Percentiles rank a stretch among this genome's conserved stretches.
Evolutionary conservation across 2,329 filamentous ascomycete genomes (phyloP).

Genomic region (Diplodia corticola): DNA sequence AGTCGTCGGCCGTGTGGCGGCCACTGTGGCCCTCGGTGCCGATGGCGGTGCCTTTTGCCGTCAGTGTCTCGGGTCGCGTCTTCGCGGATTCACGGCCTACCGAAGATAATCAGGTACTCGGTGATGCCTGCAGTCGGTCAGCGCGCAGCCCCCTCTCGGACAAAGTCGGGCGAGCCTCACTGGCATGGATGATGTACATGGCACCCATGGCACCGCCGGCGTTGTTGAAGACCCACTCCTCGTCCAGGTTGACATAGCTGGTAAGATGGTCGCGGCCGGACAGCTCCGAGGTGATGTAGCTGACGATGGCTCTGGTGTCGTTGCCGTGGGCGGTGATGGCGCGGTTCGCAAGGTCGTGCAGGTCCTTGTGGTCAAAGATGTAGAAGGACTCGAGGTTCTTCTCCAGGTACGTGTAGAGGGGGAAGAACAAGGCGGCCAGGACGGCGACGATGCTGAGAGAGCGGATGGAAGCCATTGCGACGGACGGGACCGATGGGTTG

Average conservation of each 20-base stretch:
- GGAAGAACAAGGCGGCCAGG: slow-evolving; percentile 11
- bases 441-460: slow-evolving; percentile 14
- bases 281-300: slow-evolving; percentile 70
- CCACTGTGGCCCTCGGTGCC: slow-evolving; percentile 88
- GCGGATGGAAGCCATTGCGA: slow-evolving; percentile 12
- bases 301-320: slow-evolving; percentile 68
- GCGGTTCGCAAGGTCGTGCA: slow-evolving; percentile 67
- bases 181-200: slow-evolving; percentile 88
- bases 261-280: slow-evolving; percentile 31
- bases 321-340: slow-evolving; percentile 71
- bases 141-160: no score
- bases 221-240: slow-evolving; percentile 92
- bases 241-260: slow-evolving; percentile 63
- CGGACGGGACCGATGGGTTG: not conserved
- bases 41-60: slow-evolving; percentile 61
- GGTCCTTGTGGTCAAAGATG: slow-evolving; percentile 69
- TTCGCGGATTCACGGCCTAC: not conserved
- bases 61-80: not conserved
- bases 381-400: slow-evolving; percentile 55
- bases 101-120: slow-evolving; percentile 89
- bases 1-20: slow-evolving; percentile 89
- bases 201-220: slow-evolving; percentile 88
- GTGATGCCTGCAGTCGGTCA: slow-evolving; percentile 62
- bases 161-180: no score
- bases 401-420: slow-evolving; percentile 21